Base-by-base conservation (phyloP, 2,329 filamentous ascomycete species). In the Dactylellina drechsleri region DNA sequence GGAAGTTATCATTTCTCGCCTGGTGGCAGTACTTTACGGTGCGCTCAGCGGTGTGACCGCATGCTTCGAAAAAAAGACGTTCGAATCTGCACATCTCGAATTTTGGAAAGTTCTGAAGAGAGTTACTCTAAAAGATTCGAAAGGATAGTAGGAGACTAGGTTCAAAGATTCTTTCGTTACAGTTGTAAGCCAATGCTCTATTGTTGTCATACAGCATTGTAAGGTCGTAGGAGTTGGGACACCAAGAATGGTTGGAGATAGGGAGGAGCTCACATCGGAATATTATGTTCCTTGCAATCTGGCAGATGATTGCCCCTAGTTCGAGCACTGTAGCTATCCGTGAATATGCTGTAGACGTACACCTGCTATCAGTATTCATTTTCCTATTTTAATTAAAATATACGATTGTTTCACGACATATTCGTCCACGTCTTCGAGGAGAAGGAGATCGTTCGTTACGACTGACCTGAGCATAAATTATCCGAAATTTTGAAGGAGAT, bases 21-120 rank as follows among this genome's bases (percentile, higher is more conserved):
- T 88, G 89, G 82, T 93, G 91, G 81, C 91, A 93, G 81, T 92
- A 86, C 23, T 87, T 88, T 79, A 89, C 88, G 31, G 91, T 83
- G 18, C 88, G 86, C 26, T 85, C 82, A 15, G 83, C 82, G 4
- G 84, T 85, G 82, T 92, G 90, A 31, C 84, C 84, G 83, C 91
- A 93, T 20, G 79, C 78, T 60, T 81, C 82, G 80, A 90, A 92
- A 73, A 87, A 81, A 78, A 90, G 90, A 77, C 89, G 87, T 80
- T 93, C 90, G 81, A 84, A 92, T 80, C 90, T 87, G 78, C 89
- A 92, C 90, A 92, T 91, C 41, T 12, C 20, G 0, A 15, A 10
- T 36, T 31, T 52, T 20, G 8, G 41, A 23, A 13, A 36, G 18
- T 13, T 52, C 47, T 23, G n/a, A 13, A 23, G 20, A 52, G 18